Evolutionary conservation across 108 stramenopile species (phyloP), one percentile per base, ranked within the genome.

Genomic region (Discostella pseudostelligera): DNA sequence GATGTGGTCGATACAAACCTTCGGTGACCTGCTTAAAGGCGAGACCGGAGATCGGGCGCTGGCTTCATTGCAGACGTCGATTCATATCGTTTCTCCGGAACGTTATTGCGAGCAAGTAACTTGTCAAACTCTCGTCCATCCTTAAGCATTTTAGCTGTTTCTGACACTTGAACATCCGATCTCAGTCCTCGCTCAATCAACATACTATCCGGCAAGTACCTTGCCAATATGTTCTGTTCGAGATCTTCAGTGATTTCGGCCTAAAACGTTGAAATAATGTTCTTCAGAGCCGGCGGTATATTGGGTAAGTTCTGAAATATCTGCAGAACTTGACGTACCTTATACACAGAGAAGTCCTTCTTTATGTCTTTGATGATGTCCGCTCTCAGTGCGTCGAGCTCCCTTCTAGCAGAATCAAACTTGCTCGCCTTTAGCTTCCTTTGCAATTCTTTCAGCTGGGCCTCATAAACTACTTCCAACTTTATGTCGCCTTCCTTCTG

Each of bases 181-280:
- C 65, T 65, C 9, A 94, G 59, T 4, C 79, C 69, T 25, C 81
- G 72, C 57, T 90, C 87, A 53, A 94, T 76, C 10, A 94, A 62
- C 93, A 94, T 89, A 50, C 84, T 84, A 57, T 94, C 93, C 12
- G 93, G 93, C 3, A 94, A 45, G 57, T 90, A 94, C 54, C 93
- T 62, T 22, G 93, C 74, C 24, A 94, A 49, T 39, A 94, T 94
- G 51, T 75, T 80, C 49, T 83, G 82, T 22, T 84, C 74, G 14
- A 94, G 70, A 65, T 90, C 93, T 80, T 94, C 93, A 61, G 86
- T 89, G 62, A 94, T 86, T 63, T 94, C 89, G 20, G 67, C 59
- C 47, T 47, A 17, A 47, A 0, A 17, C 6, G 16, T 17, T 17
- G 46, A 20, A 17, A 6, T 8, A 3, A 2, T 17, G 46, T 21